Conservation (phyloP, 805 yeast genomes). For the Cyberlindnera xylosilytica region DNA sequence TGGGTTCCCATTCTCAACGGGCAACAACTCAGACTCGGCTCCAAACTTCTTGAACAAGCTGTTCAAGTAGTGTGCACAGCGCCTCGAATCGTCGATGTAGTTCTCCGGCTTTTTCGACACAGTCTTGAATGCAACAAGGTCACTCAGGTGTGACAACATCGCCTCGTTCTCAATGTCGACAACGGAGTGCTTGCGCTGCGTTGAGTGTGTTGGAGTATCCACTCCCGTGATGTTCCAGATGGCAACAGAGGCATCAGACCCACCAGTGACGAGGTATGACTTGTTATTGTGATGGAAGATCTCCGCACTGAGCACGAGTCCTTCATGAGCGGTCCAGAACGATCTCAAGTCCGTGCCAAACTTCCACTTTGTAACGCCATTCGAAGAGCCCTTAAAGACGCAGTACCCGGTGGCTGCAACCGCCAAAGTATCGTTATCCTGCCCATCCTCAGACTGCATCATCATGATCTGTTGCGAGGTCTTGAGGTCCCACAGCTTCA, state of each 20-base stretch:
- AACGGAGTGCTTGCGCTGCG: constrained; percentile 14
- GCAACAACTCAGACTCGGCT: constrained; percentile 64
- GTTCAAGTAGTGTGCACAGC: constrained; percentile 76
- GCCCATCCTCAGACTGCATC: constrained; percentile 33
- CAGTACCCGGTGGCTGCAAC: constrained; percentile 53
- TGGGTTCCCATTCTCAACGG: constrained; percentile 80
- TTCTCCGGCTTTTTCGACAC: constrained; percentile 71
- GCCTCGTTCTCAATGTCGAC: constrained; percentile 50
- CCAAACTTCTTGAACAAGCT: constrained; percentile 66
- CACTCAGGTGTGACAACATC: constrained; percentile 58
- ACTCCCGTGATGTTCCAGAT: constrained; percentile 58
- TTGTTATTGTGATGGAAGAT: constrained; percentile 39
- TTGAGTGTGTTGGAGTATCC: constrained; percentile 1
- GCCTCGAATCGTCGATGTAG: constrained; percentile 74
- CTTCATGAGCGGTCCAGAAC: constrained; percentile 52
- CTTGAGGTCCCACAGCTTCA: constrained; percentile 84
- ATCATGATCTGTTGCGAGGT: constrained; percentile 66
- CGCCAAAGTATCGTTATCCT: constrained; percentile 52
- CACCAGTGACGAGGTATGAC: constrained; percentile 61
- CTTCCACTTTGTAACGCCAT: constrained; percentile 50
- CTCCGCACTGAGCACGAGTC: constrained; percentile 56
- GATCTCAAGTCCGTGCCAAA: constrained; percentile 41
- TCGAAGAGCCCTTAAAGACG: constrained; percentile 54
- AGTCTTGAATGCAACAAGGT: constrained; percentile 67
- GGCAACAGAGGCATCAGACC: constrained; percentile 62